A percentile compares a stretch with the other conserved stretches of the same genome.
These are phyloP conservation scores for Brassica rapa DNA, from an alignment of 345 rosid genomes.

Conservation along the genomic window DNA sequence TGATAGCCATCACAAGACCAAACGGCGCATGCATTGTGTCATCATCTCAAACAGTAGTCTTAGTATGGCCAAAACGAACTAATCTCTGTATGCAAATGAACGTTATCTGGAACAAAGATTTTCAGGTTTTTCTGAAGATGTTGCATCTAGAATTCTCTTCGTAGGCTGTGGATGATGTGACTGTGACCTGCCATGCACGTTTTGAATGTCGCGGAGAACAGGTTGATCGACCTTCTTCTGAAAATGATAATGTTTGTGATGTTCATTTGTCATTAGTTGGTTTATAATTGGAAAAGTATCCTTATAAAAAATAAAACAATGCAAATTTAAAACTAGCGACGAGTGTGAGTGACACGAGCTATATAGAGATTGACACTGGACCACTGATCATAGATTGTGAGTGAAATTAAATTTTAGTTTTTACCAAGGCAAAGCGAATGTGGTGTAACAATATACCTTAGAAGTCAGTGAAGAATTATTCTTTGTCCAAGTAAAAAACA, in stretches of 20 bases:
- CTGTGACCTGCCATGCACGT: not conserved
- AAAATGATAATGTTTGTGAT: not conserved
- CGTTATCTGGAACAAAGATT: not conserved
- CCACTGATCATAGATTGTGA: constrained; percentile 13
- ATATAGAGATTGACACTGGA: not conserved
- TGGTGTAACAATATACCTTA: constrained; percentile 36
- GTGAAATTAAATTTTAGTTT: not conserved
- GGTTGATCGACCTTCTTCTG: not conserved
- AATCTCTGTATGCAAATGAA: not conserved
- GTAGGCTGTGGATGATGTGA: not conserved
- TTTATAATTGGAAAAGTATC: not conserved
- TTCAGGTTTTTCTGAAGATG: not conserved
- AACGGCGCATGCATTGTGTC: not conserved
- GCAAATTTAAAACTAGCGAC: not conserved
- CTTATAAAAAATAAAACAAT: not conserved
- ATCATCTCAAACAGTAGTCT: not conserved
- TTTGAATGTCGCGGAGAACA: not conserved
- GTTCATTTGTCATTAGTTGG: not conserved
- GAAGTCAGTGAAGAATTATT: constrained; percentile 45
- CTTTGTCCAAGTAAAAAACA: not conserved
- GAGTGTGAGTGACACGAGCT: too few relatives aligned
- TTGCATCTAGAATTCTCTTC: not conserved
- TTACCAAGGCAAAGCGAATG: constrained; percentile 25
- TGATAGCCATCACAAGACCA: not conserved
- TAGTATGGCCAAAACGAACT: not conserved